Evolutionary conservation across 768 basidiomycete genomes (phyloP), one percentile per base, ranked within the genome.

Genomic region (Sporobolomyces pararoseus): DNA sequence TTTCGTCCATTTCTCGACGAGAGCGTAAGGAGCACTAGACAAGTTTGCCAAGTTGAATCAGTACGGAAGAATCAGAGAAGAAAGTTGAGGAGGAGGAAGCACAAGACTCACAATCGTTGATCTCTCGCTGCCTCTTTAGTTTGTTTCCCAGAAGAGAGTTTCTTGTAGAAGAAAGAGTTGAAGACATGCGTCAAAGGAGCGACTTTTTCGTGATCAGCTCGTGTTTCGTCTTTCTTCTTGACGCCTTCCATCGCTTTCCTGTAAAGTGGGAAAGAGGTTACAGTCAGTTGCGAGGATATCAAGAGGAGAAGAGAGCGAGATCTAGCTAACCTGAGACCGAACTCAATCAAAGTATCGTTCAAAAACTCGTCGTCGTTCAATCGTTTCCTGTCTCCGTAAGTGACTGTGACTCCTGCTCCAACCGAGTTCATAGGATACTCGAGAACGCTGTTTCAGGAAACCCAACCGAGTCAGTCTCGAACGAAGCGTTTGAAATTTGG

Each of bases 101-200:
- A n/a, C n/a, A 31, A 42, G 39, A 42, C 39, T 42, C 17, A 42
- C 39, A 9, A 17, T 42, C 39, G 39, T 42, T 17, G 16, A 39
- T 23, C 29, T 46, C 52, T 10, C 25, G 49, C 44, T 27, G 29
- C 21, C 12, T 68, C 54, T 10, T 1, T 9, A 29, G 9, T 31
- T 17, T 70, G 44, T 78, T 85, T 88, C 62, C 84, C 84, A 12
- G 58, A 31, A 66, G 87, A 88, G 32, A 99, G 80, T 79, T 96
- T 95, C 82, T 94, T 91, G 82, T 94, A 98, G 80, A 99, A 98
- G 81, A 97, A 99, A 0, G 94, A 94, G 79, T 88, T 98, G 82
- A 98, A 98, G 6, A 98, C 84, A 76, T 97, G 88, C 1, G 94
- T 83, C 74, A 89, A 84, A 4, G 86, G 84, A 2, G 86, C 89